These are phyloP conservation scores for Neofusicoccum kwambonambiense DNA, from an alignment of 2,329 filamentous ascomycete species.

Conservation along the genomic window DNA sequence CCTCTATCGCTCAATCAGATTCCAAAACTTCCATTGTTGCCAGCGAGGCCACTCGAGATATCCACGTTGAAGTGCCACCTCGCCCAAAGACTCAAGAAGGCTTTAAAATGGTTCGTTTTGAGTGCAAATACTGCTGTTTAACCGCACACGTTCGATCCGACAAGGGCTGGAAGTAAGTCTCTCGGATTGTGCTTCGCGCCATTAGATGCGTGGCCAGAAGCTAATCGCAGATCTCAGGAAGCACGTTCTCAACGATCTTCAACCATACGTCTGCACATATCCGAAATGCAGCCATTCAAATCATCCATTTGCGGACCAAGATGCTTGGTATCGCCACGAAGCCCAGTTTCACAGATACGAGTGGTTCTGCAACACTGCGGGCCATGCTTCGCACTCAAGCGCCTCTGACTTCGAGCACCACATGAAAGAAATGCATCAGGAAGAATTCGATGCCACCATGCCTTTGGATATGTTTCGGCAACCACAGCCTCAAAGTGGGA, in stretches of 20 bases:
- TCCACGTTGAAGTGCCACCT: not conserved
- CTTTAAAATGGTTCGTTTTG: not conserved
- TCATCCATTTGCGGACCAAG: slow-evolving; percentile 8
- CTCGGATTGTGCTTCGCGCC: not conserved
- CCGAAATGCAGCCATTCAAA: slow-evolving; percentile 12
- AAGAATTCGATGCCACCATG: not conserved
- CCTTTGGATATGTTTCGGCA: slow-evolving; percentile 13
- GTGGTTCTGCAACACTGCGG: slow-evolving; percentile 18
- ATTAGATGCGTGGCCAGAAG: not conserved
- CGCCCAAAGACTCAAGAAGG: not conserved
- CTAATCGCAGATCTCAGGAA: not conserved
- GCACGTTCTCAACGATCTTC: slow-evolving; percentile 20
- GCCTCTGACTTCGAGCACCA: slow-evolving; percentile 12
- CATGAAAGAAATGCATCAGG: slow-evolving; percentile 13
- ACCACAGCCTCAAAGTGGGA: not conserved
- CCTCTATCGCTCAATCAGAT: not conserved
- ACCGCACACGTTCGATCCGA: not conserved
- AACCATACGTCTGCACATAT: slow-evolving; percentile 21
- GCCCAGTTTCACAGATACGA: slow-evolving; percentile 18
- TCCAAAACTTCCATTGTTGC: not conserved
- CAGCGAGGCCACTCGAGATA: not conserved
- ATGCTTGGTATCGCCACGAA: slow-evolving; percentile 20
- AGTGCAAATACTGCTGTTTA: not conserved
- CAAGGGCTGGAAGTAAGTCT: not conserved
- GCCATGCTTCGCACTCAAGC: slow-evolving; percentile 4